Base-by-base conservation (phyloP, 305 asterid genomes). In the Fraxinus sp. region DNA sequence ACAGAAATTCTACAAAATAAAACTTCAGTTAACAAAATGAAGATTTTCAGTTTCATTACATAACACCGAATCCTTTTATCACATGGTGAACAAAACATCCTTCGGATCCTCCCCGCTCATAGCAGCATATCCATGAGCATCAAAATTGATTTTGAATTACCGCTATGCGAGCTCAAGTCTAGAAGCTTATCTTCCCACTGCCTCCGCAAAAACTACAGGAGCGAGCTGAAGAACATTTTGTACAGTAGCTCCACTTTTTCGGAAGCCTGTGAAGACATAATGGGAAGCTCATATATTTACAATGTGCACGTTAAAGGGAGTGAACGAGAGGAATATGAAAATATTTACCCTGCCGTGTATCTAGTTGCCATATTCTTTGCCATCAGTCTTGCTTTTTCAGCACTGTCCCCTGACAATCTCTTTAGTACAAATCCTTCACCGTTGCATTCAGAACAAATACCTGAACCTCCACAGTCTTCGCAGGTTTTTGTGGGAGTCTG, bases 181-280 rank as follows among this genome's bases (percentile, higher is more conserved):
- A 76, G 85, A 77, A 83, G 90, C 87, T 88, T 70, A 92, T 87
- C 86, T 89, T 91, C 81, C 99, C 99, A 44, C 86, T 89, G 59
- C 99, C 99, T 35, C 88, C 94, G 76, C 99, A 96, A 20, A 88
- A 87, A 46, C 80, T 87, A 55, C 98, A 96, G 30, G 95, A 90
- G 32, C 99, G 91, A 39, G 91, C 81, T 24, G 98, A 93, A 0
- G 97, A 91, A 89, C 99, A 94, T 86, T 93, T 96, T 49, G 92
- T 89, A 88, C 99, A 96, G 89, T 96, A 96, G 90, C 99, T 91
- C 99, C 98, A 96, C 82, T 94, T 94, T 87, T 94, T 96, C 0
- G 99, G 99, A 79, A 94, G 99, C 90, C 99, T 59, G 70, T 59
- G 70, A 59, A 59, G 20, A 59, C 70, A 59, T 59, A 59, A 20